Base-by-base conservation (phyloP, 306 rosid genomes). In the Myrica gale region DNA sequence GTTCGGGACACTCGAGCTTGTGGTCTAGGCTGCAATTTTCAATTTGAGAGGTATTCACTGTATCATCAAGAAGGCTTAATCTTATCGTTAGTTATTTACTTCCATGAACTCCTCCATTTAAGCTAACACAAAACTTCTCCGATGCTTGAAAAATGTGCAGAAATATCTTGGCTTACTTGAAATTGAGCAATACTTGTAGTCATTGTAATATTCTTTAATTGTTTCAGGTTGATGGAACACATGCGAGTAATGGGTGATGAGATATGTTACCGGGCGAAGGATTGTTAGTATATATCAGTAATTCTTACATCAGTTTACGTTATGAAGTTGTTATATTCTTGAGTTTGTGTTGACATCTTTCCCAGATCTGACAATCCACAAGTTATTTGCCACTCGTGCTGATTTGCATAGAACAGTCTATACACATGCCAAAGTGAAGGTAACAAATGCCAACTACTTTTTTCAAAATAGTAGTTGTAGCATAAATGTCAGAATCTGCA, bases 361-460 rank as follows among this genome's bases (percentile, higher is more conserved):
- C 62, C 74, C 82, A 93, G 98, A 91, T 84, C 92, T 89, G 54
- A 88, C 93, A 52, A 74, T 91, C 81, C 90, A 89, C 90, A 93
- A 93, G 79, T 82, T 93, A 82, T 93, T 91, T 74, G 78, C 92
- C 71, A 91, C 89, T 50, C 97, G 97, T 19, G 98, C 97, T 62
- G 98, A 93, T 82, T 82, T 91, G 86, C 87, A 88, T 83, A 89
- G 96, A 87, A 93, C 96, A 58, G 97, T 88, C 68, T 93, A 93
- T 83, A 85, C 83, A 63, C 98, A 93, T 82, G 90, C 97, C 11
- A 93, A 93, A 93, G 97, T 93, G 50, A 87, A 89, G 91, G 98
- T 93, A 76, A 76, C 66, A 57, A 52, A 12, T 80, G 78, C 54
- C 54, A 39, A 50, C 37, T 55, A 17, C 73, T 68, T 56, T 74